Evolutionary conservation across 164 flowering plant genomes (phyloP).

Genomic region (Chimonanthus praecox): DNA sequence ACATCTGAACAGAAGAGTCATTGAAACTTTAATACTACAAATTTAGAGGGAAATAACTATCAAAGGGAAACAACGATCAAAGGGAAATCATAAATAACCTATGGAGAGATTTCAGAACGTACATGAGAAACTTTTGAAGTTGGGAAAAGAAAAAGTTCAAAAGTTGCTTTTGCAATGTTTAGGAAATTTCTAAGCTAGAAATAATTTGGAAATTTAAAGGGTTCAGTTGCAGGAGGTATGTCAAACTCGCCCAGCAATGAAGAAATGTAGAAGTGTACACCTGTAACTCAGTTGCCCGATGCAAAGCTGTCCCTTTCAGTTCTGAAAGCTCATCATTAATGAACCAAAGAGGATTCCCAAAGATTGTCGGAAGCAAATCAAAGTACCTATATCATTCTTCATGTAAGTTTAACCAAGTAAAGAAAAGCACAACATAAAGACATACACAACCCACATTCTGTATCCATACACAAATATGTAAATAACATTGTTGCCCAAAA

Average conservation of each 20-base stretch:
- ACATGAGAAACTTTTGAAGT: neutral
- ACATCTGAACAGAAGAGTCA: neutral
- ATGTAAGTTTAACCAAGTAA: neutral
- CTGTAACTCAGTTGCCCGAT: conserved; percentile 77
- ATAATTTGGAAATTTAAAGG: neutral
- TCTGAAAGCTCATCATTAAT: conserved; percentile 73
- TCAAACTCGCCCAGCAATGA: neutral
- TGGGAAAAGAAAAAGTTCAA: neutral
- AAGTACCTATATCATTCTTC: conserved; percentile 50
- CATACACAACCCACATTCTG: neutral
- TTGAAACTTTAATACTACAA: neutral
- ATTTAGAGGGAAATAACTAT: neutral
- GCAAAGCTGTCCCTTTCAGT: conserved; percentile 76
- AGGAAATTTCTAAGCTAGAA: neutral
- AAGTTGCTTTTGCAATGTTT: too few relatives aligned
- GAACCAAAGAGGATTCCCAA: conserved; percentile 93
- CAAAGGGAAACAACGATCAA: neutral
- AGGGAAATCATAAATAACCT: neutral
- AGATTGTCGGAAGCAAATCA: conserved; percentile 87
- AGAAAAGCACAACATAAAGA: neutral
- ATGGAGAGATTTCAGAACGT: neutral
- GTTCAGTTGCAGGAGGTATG: neutral
- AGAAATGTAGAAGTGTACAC: conserved; percentile 22
- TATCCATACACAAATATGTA: too few relatives aligned
- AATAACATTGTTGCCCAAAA: too few relatives aligned